Evolutionary conservation across 129 eudicot genomes (phyloP), one percentile per base, ranked within the genome.

Genomic region (Saposhnikovia divaricata): DNA sequence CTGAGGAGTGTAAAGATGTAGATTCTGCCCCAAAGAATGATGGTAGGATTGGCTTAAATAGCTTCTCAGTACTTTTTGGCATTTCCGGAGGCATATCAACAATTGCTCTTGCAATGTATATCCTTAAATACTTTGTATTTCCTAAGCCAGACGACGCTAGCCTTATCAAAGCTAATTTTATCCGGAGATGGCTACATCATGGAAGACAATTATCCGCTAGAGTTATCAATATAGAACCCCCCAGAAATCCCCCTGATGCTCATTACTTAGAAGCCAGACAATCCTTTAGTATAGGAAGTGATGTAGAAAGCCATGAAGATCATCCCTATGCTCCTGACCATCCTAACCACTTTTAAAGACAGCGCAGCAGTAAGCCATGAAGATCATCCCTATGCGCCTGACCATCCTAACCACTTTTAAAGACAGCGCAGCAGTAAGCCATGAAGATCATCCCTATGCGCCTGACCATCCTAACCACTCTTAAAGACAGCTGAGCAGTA

Each of bases 51-150:
- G 69, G 69, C 69, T 25, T 61, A 61, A 61, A 61, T 25, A 61
- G 69, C 34, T 61, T 61, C 69, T 61, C 69, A 61, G 69, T 61
- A 61, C 69, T 61, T 61, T 61, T 61, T 61, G 69, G 34, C 69
- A 9, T 61, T 61, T n/a, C 69, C 34, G 69, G 69, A 25, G 69
- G 69, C 69, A 61, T 61, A n/a, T 61, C 69, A 61, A 61, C 69
- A 3, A 61, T 61, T 10, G 34, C 69, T 61, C 15, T 61, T 2
- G 69, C 13, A 28, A 61, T n/a, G 34, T 61, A 61, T 3, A 13
- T 61, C 37, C 69, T 61, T n/a, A n/a, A 61, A 9, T 61, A 61
- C 34, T 9, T 9, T 25, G 15, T 9, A 10, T 61, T 4, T 61
- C 12, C 69, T 25, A 25, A 61, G 16, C 69, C 69, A 61, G 69